Evolutionary conservation across 1,284 basidiomycete species (phyloP).

Genomic region (Melampsora americana): DNA sequence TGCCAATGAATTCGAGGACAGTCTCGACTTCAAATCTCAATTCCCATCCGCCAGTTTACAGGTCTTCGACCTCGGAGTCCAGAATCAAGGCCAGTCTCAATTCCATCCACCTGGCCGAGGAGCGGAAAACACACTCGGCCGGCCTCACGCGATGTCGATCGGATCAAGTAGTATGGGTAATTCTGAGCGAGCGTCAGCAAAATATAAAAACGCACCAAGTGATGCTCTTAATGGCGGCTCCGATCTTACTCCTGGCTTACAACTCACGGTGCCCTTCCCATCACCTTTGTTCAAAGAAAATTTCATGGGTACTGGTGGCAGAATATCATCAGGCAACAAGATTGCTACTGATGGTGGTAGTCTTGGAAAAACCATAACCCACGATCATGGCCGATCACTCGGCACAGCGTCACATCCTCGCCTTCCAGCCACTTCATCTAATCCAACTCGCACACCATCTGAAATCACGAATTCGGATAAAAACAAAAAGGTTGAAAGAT

Average conservation of each 20-base stretch:
- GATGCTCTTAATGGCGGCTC: not conserved
- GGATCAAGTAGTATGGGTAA: too few relatives aligned
- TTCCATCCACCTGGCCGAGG: not conserved
- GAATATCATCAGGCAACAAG: not conserved
- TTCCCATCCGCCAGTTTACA: not conserved
- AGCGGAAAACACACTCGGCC: too few relatives aligned
- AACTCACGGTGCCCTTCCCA: not conserved
- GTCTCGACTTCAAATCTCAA: not conserved
- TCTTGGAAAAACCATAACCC: not conserved
- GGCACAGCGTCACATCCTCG: not conserved
- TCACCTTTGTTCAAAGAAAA: not conserved
- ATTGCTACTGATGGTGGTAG: not conserved
- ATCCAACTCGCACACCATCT: too few relatives aligned
- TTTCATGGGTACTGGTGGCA: not conserved
- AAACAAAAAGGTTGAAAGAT: not conserved
- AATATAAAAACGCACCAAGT: not conserved
- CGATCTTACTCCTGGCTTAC: not conserved
- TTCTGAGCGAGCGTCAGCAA: too few relatives aligned
- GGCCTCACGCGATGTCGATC: too few relatives aligned
- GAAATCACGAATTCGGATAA: not conserved
- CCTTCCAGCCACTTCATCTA: not conserved
- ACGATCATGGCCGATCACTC: not conserved
- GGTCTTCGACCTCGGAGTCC: not conserved
- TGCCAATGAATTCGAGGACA: not conserved
- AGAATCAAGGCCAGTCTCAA: not conserved